Conservation (phyloP, 1,139 yeast genomes). For the Candida smagusa region DNA sequence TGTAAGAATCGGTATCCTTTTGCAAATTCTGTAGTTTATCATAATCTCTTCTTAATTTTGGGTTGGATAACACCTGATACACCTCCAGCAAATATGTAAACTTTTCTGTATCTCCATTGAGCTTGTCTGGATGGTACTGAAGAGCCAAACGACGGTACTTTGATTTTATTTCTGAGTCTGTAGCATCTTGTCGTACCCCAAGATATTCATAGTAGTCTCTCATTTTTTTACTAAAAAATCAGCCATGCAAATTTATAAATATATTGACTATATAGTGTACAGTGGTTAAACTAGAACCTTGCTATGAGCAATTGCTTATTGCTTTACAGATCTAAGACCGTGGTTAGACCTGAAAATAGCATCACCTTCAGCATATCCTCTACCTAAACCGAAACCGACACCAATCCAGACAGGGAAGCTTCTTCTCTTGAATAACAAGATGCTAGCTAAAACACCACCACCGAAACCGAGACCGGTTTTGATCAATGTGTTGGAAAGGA, state of each 20-base stretch:
- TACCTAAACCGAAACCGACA: constrained; percentile 92
- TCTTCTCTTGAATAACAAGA: constrained; percentile 85
- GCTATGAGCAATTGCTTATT: too few species aligned
- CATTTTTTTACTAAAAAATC: too few species aligned
- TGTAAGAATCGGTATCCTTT: neutral
- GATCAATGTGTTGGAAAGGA: constrained; percentile 87
- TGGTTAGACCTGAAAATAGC: constrained; percentile 84
- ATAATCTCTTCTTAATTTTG: constrained; percentile 29
- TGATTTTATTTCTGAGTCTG: constrained; percentile 13
- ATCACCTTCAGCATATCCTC: constrained; percentile 97
- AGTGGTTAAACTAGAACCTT: too few species aligned
- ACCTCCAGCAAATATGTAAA: constrained; percentile 39
- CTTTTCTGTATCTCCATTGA: constrained; percentile 28
- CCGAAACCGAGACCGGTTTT: constrained; percentile 98
- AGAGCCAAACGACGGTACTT: constrained; percentile 21
- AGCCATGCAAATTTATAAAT: too few species aligned
- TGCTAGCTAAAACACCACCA: constrained; percentile 93
- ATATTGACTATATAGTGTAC: too few species aligned
- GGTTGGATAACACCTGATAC: constrained; percentile 38
- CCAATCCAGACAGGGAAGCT: constrained; percentile 98
- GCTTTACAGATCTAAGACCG: constrained; percentile 71
- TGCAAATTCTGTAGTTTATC: constrained; percentile 18
- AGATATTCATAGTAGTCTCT: constrained; percentile 33
- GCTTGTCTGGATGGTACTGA: constrained; percentile 46
- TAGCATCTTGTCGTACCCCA: constrained; percentile 21